These are phyloP conservation scores for Triticum urartu DNA, from an alignment of 176 grass and related monocot genomes.

Conservation along the genomic window DNA sequence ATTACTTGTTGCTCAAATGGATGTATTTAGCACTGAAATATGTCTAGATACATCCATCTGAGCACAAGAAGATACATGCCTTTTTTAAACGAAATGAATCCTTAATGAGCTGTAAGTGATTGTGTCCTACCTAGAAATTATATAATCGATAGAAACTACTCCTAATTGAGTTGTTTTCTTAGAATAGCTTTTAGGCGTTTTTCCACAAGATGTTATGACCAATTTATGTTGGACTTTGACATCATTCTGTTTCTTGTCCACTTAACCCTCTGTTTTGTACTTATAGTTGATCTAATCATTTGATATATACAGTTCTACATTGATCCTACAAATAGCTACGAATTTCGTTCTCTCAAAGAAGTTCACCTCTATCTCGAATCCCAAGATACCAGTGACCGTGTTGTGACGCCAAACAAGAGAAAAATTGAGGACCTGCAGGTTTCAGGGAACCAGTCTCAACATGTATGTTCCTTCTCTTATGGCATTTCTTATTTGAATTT, in stretches of 20 bases:
- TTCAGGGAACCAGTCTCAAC: conserved; percentile 28
- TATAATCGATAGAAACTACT: not conserved
- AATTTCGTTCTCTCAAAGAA: conserved; percentile 62
- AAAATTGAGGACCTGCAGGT: conserved; percentile 27
- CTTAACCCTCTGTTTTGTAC: conserved; percentile 4
- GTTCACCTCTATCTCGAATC: conserved; percentile 50
- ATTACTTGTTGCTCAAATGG: too few relatives aligned
- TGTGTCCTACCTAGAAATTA: not conserved
- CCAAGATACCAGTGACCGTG: conserved; percentile 38
- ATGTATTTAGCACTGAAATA: too few relatives aligned
- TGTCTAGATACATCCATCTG: too few relatives aligned
- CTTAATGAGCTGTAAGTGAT: not conserved
- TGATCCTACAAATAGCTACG: conserved; percentile 59
- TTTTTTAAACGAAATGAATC: not conserved
- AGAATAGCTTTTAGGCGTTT: not conserved
- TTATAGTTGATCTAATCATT: conserved; percentile 16
- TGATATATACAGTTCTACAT: conserved; percentile 65
- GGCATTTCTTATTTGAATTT: conserved; percentile 7
- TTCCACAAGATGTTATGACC: not conserved
- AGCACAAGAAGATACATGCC: not conserved
- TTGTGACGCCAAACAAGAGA: conserved; percentile 47
- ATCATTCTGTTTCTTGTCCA: conserved; percentile 29
- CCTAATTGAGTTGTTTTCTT: conserved; percentile 23
- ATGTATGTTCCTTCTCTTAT: conserved; percentile 42
- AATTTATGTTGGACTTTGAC: not conserved